These are phyloP conservation scores for Beverwykella pulmonaria DNA, from an alignment of 495 filamentous ascomycete species.

Conservation along the genomic window DNA sequence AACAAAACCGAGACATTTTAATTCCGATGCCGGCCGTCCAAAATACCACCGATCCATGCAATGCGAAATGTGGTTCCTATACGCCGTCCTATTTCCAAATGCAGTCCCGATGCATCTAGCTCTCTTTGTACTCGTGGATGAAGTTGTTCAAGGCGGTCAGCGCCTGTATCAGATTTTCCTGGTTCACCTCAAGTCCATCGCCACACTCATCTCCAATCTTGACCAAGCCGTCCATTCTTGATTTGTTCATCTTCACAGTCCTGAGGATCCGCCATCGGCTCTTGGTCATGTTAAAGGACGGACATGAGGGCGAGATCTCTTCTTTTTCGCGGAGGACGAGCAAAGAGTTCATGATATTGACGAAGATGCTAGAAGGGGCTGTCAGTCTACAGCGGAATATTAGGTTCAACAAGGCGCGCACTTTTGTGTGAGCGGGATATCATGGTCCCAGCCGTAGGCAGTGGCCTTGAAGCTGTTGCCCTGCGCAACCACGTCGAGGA, in stretches of 20 bases:
- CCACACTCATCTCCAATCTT: conserved; percentile 29
- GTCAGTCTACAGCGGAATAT: neutral
- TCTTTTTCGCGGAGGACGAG: conserved; percentile 30
- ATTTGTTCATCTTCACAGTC: conserved; percentile 18
- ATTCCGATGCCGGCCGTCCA: neutral
- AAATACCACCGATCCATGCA: conserved; percentile 9
- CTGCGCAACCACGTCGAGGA: conserved; percentile 36
- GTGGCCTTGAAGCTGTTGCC: conserved; percentile 30
- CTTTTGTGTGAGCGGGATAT: conserved; percentile 30
- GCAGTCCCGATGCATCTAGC: neutral
- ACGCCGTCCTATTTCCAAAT: conserved; percentile 4
- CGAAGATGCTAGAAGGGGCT: conserved; percentile 30
- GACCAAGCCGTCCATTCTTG: conserved; percentile 23
- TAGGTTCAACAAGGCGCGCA: neutral
- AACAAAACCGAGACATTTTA: neutral
- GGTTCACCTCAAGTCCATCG: conserved; percentile 28
- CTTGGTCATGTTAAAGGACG: conserved; percentile 24
- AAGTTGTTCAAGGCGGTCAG: conserved; percentile 37
- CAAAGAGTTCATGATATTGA: conserved; percentile 26
- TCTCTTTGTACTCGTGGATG: conserved; percentile 34
- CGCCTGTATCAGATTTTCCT: conserved; percentile 28
- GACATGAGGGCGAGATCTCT: conserved; percentile 26
- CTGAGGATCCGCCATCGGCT: conserved; percentile 29
- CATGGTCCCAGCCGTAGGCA: conserved; percentile 30
- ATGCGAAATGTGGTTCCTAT: conserved; percentile 2